Base-by-base conservation (phyloP, 2,329 filamentous ascomycete species). In the Diaporthe ilicicola region DNA sequence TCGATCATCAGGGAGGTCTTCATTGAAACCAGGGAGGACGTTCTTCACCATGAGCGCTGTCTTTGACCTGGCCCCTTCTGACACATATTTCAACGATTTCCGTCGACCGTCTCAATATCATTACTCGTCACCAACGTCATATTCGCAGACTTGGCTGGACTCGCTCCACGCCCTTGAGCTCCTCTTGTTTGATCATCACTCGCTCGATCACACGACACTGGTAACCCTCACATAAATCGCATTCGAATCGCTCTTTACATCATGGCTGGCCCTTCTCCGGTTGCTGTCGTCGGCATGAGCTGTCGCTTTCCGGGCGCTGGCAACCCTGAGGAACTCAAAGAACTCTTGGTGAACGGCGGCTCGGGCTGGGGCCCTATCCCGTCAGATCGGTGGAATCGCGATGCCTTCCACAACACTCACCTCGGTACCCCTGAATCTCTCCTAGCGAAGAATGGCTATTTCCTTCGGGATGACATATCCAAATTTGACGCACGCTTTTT, bases 341-440 rank as follows among this genome's bases (percentile, higher is more conserved):
- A 76, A 2, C 75, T 81, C 67, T 59, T 80, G 50, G 77, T 75
- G 55, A 75, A 76, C 4, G 74, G 75, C 27, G 73, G 76, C 12
- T 76, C 73, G 42, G 77, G 76, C n/a, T 79, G 78, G 78, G 74
- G 72, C 6, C 70, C 76, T 53, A 74, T 82, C 1, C 80, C 81
- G 1, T 42, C 70, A 2, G 76, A 79, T 48, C 74, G 81, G 2
- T 83, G 82, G 75, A 79, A 75, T 69, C 74, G 75, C 10, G 75
- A 74, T 7, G 77, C 76, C 4, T 82, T 80, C 73, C 76, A 81
- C 64, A 79, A 82, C 61, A 75, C 77, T 0, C 77, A 81, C 46
- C 77, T 76, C 0, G 75, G 75, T 65, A 75, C 80, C 61, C 74
- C 82, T 74, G 82, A 74, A 59, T 66, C 74, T 67, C 73, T 81